These are phyloP conservation scores for Alternaria alternata DNA, from an alignment of 2,329 filamentous ascomycete genomes.

Conservation along the genomic window DNA sequence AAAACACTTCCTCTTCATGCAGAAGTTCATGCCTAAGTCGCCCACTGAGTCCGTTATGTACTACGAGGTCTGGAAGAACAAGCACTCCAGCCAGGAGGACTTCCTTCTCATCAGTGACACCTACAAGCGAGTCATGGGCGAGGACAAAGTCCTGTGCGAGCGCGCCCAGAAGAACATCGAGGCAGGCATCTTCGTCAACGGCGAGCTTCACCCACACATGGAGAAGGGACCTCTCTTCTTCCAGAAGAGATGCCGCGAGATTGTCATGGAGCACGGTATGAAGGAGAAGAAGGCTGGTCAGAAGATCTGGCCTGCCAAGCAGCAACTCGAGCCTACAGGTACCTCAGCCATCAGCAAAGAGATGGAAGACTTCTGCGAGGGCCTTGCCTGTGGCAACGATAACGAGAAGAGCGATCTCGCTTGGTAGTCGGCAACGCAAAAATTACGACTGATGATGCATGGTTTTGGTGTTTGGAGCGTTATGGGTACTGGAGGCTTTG, in stretches of 20 bases:
- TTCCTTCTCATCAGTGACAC: conserved; percentile 66
- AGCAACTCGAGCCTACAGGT: conserved; percentile 29
- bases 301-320: conserved; percentile 64
- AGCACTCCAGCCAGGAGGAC: conserved; percentile 65
- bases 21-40: conserved; percentile 66
- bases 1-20: conserved; percentile 68
- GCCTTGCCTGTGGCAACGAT: conserved; percentile 35
- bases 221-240: conserved; percentile 68
- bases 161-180: conserved; percentile 68
- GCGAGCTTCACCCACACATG: conserved; percentile 67
- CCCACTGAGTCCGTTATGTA: conserved; percentile 63
- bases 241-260: conserved; percentile 61
- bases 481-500: conserved; percentile 25
- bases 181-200: conserved; percentile 68
- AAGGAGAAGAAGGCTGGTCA: conserved; percentile 55
- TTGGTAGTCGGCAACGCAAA: conserved; percentile 22
- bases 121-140: conserved; percentile 70
- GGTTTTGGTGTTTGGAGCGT: conserved; percentile 26
- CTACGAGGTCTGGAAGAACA: conserved; percentile 71
- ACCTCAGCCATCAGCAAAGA: conserved; percentile 32
- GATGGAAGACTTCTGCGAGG: conserved; percentile 39
- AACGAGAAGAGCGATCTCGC: conserved; percentile 39
- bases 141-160: conserved; percentile 70
- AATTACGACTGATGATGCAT: conserved; percentile 18
- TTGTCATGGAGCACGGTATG: conserved; percentile 58